phyloP scores from a whole-genome alignment of 1,284 basidiomycete genomes.

The Farysia itapuensis region DNA sequence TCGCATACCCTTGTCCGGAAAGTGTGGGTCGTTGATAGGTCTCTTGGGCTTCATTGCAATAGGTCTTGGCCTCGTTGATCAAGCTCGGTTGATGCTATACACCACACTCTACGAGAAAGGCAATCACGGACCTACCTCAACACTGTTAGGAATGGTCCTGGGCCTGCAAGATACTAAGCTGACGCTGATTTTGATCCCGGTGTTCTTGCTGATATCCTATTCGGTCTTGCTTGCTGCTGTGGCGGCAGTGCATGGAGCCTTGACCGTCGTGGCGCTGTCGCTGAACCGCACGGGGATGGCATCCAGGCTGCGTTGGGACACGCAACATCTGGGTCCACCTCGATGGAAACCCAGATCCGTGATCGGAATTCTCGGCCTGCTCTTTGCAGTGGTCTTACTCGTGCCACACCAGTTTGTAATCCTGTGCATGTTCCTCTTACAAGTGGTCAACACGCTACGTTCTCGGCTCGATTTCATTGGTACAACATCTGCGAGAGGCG shows the following conservation, averaged over 20 bases:
- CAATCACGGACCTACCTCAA: conserved; percentile 10
- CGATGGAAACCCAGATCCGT: conserved; percentile 52
- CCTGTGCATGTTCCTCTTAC: conserved; percentile 76
- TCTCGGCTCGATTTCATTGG: conserved; percentile 22
- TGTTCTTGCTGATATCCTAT: conserved; percentile 22
- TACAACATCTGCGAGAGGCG: not conserved
- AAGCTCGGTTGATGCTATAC: conserved; percentile 11
- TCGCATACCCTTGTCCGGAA: conserved; percentile 6
- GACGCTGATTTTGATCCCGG: conserved; percentile 11
- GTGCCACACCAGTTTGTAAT: conserved; percentile 89
- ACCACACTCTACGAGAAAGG: conserved; percentile 1
- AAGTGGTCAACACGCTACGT: conserved; percentile 63
- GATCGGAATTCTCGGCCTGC: conserved; percentile 69
- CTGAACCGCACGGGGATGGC: conserved; percentile 4
- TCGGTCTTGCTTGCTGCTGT: conserved; percentile 15
- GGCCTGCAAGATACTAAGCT: conserved; percentile 12
- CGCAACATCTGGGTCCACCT: conserved; percentile 12
- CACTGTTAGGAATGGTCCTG: conserved; percentile 28
- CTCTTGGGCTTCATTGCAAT: conserved; percentile 7
- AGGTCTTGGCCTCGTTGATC: conserved; percentile 7
- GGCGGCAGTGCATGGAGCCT: conserved; percentile 9
- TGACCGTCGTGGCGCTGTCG: conserved; percentile 11
- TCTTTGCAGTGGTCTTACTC: conserved; percentile 70
- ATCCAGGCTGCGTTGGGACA: conserved; percentile 9
- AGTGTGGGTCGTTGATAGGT: conserved; percentile 10